Evolutionary conservation across 257 asterid species (phyloP), one percentile per base, ranked within the genome.

Genomic region (Forsythia viridissima): DNA sequence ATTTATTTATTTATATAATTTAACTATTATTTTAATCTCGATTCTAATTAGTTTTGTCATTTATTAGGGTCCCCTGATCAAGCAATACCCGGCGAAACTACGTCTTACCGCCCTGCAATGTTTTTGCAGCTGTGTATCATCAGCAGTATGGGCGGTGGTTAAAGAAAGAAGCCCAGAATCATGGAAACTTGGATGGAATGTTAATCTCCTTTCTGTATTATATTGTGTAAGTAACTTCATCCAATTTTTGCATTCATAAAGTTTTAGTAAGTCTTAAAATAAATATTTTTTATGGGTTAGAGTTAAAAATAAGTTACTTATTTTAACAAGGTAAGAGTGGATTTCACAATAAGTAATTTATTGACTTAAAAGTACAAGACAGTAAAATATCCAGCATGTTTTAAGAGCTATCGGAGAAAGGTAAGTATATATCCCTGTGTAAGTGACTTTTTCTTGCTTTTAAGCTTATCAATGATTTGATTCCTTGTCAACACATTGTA

Each of bases 121-220:
- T 52, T 87, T 85, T 20, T 91, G 87, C 40, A 84, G 92, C 71
- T 84, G 86, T 79, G 13, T 85, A 3, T 74, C 85, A 1, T 79
- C 90, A 9, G 77, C 86, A 67, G 30, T 89, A 38, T 91, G 85
- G 77, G 86, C 87, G 1, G 81, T 81, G 1, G 79, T 83, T 2
- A 51, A 63, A 38, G 88, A 89, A 77, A 84, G 89, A 66, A 80
- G 80, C 70, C 20, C 44, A 3, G 80, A 81, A 0, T 77, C 92
- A 1, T 91, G 93, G 92, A 89, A 82, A 80, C 89, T 88, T 4
- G 86, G 90, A 30, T 89, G 93, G 92, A 66, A 89, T 44, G 70
- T 86, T n/a, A 42, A 76, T 73, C 90, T 87, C 48, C 41, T 91
- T 30, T 77, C 89, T 1, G 72, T 87, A 0, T 68, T 69, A 40